A percentile compares a stretch with the other conserved stretches of the same genome.
Conservation (phyloP, 2,329 filamentous ascomycete genomes). For the Sporothrix mexicana region DNA sequence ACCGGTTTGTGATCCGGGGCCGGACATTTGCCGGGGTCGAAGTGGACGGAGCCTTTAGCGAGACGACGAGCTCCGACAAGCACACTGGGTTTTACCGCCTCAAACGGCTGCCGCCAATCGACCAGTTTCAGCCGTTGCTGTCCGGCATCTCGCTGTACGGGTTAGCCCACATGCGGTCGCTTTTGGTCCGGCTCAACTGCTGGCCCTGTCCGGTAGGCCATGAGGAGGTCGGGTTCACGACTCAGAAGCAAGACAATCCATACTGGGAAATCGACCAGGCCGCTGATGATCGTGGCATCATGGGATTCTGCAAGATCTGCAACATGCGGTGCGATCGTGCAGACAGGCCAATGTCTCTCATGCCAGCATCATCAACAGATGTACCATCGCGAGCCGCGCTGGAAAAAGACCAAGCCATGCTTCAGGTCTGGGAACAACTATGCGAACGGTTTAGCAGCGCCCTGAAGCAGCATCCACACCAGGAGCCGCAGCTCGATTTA, state of each 20-base stretch:
- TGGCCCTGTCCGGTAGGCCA: constrained; percentile 17
- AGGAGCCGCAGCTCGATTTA: background rate
- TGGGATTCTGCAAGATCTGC: background rate
- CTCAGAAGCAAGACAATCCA: background rate
- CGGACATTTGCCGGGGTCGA: background rate
- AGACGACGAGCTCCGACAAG: background rate
- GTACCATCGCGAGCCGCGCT: background rate
- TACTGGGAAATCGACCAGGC: too few species aligned
- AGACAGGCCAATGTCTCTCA: background rate
- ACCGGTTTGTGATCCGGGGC: constrained; percentile 10
- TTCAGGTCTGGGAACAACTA: background rate
- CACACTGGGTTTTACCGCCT: background rate
- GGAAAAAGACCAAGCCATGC: background rate
- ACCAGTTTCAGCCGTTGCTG: background rate
- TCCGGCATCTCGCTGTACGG: background rate
- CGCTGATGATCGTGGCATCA: background rate
- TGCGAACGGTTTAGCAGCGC: background rate
- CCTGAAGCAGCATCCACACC: background rate
- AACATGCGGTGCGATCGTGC: background rate
- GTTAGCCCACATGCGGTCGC: background rate
- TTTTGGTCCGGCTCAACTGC: constrained; percentile 19
- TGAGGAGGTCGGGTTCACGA: background rate
- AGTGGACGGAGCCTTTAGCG: background rate
- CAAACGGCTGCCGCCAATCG: background rate
- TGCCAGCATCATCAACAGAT: background rate